These are phyloP conservation scores for Lactarius indigo DNA, from an alignment of 768 basidiomycete species.

Conservation along the genomic window DNA sequence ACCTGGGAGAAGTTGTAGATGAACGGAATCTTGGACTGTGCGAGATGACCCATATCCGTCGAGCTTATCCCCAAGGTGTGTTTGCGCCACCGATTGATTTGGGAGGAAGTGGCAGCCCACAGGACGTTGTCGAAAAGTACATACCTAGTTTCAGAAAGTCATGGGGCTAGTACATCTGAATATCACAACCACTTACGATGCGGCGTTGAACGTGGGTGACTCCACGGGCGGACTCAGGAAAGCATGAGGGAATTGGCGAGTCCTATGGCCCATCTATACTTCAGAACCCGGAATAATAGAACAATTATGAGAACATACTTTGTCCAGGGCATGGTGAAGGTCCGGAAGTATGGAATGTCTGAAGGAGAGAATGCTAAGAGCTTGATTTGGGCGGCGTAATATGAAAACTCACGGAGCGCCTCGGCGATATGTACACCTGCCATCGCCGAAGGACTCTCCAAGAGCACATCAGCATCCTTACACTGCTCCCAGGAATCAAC, in stretches of 20 bases:
- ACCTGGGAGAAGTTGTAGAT: conserved; percentile 67
- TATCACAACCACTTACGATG: conserved; percentile 40
- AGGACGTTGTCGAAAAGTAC: conserved; percentile 64
- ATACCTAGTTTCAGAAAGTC: conserved; percentile 37
- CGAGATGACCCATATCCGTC: conserved; percentile 59
- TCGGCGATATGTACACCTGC: conserved; percentile 72
- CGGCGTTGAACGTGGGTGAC: conserved; percentile 56
- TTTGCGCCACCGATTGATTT: conserved; percentile 65
- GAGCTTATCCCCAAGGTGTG: conserved; percentile 44
- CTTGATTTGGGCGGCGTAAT: background rate
- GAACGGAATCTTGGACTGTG: conserved; percentile 57
- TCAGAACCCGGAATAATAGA: background rate
- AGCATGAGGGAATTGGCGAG: conserved; percentile 59
- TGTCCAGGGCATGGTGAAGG: conserved; percentile 62
- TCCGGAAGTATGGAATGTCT: conserved; percentile 64
- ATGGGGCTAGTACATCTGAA: background rate
- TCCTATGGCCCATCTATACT: conserved; percentile 33
- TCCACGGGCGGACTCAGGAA: conserved; percentile 63
- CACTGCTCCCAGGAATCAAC: conserved; percentile 61
- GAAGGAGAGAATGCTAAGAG: conserved; percentile 10
- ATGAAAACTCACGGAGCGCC: conserved; percentile 44
- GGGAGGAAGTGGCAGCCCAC: conserved; percentile 62
- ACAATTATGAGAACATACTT: conserved; percentile 36
- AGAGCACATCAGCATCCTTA: conserved; percentile 59
- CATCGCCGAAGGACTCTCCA: conserved; percentile 68